A percentile compares a stretch with the other conserved stretches of the same genome.
Evolutionary conservation across 768 basidiomycete species (phyloP).

Genomic region (Astraeus odoratus): DNA sequence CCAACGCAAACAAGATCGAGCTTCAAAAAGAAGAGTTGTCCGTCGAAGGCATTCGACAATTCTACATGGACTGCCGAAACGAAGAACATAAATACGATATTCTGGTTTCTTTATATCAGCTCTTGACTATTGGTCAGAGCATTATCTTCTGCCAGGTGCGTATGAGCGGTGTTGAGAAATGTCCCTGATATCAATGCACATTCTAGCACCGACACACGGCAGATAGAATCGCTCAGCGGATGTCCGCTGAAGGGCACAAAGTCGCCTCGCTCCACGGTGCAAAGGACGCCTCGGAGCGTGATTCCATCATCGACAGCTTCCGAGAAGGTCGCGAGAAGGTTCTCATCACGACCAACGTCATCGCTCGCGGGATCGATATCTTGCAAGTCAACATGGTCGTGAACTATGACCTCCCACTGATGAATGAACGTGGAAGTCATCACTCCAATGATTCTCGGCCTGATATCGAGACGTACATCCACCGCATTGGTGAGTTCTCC

Average conservation of each 20-base stretch:
- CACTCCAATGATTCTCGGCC: conserved; percentile 50
- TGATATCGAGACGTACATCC: conserved; percentile 96
- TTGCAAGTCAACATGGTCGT: conserved; percentile 99
- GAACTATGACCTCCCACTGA: conserved; percentile 91
- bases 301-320: conserved; percentile 90
- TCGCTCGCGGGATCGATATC: conserved; percentile 97
- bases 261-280: conserved; percentile 95
- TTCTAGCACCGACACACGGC: conserved; percentile 82
- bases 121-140: conserved; percentile 94
- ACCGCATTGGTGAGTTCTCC: conserved; percentile 79
- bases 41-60: conserved; percentile 91
- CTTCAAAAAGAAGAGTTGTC: conserved; percentile 90
- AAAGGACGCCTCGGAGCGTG: conserved; percentile 85
- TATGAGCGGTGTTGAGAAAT: conserved; percentile 6
- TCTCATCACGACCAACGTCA: conserved; percentile 97
- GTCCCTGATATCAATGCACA: not conserved
- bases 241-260: conserved; percentile 91
- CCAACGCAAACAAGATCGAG: conserved; percentile 93
- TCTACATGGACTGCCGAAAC: conserved; percentile 93
- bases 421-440: conserved; percentile 56
- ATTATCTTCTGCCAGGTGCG: conserved; percentile 95
- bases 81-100: conserved; percentile 96
- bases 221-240: conserved; percentile 84
- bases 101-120: conserved; percentile 79
- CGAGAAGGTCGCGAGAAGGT: conserved; percentile 95